Evolutionary conservation across 225 moss, liverwort and hornwort genomes (phyloP).

Genomic region (Thuidium tamariscinum): DNA sequence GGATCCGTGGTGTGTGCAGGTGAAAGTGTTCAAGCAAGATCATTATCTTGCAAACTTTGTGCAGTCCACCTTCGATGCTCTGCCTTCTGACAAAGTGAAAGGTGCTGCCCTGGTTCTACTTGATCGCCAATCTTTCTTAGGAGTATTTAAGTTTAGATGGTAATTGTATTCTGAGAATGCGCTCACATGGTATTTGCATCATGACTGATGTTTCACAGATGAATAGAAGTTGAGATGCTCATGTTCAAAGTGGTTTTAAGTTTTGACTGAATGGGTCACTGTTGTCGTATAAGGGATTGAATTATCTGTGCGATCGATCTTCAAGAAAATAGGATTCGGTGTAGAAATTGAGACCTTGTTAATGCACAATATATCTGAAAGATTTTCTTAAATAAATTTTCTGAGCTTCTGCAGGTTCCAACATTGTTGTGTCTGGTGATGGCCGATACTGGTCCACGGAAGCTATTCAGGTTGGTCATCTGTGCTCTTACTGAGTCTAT

Average conservation of each 20-base stretch:
- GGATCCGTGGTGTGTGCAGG: slow-evolving; percentile 22
- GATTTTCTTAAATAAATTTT: not conserved
- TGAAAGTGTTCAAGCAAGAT: slow-evolving; percentile 80
- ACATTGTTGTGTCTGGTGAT: slow-evolving; percentile 94
- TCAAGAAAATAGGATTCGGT: not conserved
- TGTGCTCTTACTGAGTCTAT: not conserved
- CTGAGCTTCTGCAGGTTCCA: slow-evolving; percentile 44
- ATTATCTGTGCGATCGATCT: not conserved
- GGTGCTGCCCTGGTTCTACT: slow-evolving; percentile 14
- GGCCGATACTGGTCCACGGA: slow-evolving; percentile 92
- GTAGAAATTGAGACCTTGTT: not conserved
- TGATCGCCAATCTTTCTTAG: not conserved
- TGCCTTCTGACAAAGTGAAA: slow-evolving; percentile 69
- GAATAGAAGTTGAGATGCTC: not conserved
- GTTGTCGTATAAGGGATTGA: not conserved
- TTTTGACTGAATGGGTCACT: not conserved
- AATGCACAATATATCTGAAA: not conserved
- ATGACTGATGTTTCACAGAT: not conserved
- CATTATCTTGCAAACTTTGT: slow-evolving; percentile 94
- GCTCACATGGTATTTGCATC: not conserved
- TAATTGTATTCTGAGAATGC: not conserved
- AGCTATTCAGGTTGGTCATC: slow-evolving; percentile 65
- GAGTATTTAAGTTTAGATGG: not conserved
- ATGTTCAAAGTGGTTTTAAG: not conserved
- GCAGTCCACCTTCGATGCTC: slow-evolving; percentile 76